Percentiles rank a stretch among this genome's conserved stretches.
phyloP scores from a whole-genome alignment of 306 rosid species.

The Citrullus amarus region DNA sequence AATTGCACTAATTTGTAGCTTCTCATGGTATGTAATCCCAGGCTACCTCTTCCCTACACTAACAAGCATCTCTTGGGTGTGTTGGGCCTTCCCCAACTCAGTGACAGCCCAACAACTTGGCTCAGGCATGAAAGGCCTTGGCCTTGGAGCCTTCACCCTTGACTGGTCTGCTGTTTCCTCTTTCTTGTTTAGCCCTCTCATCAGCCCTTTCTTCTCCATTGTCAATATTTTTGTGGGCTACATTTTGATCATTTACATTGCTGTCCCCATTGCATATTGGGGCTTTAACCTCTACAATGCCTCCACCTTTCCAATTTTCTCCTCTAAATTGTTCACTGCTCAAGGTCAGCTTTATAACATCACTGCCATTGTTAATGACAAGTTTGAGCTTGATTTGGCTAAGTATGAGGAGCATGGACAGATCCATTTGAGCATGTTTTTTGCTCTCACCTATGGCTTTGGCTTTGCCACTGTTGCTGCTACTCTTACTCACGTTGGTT shows the following conservation, averaged over 20 bases:
- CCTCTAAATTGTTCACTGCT: neutral
- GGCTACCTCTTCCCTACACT: constrained; percentile 69
- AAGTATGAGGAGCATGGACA: neutral
- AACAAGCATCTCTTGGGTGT: constrained; percentile 59
- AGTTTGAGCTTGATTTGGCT: constrained; percentile 1
- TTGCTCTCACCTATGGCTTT: constrained; percentile 6
- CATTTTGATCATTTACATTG: neutral
- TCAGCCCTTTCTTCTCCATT: constrained; percentile 5
- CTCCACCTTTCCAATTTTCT: constrained; percentile 1
- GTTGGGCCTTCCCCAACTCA: neutral
- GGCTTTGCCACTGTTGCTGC: constrained; percentile 6
- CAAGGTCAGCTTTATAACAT: neutral
- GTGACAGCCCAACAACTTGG: constrained; percentile 10
- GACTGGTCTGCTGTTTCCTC: constrained; percentile 4
- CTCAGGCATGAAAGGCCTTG: constrained; percentile 5
- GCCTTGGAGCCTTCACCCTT: constrained; percentile 2
- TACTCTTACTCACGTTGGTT: constrained; percentile 2
- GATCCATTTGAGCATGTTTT: constrained; percentile 1
- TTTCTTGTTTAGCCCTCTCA: neutral
- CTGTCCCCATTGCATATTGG: neutral
- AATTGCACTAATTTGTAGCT: constrained; percentile 56
- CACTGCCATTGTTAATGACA: neutral
- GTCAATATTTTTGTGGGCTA: constrained; percentile 1
- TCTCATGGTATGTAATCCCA: constrained; percentile 55
- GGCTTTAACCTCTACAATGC: neutral